These are phyloP conservation scores for Murraya paniculata DNA, from an alignment of 345 rosid genomes.

Conservation along the genomic window DNA sequence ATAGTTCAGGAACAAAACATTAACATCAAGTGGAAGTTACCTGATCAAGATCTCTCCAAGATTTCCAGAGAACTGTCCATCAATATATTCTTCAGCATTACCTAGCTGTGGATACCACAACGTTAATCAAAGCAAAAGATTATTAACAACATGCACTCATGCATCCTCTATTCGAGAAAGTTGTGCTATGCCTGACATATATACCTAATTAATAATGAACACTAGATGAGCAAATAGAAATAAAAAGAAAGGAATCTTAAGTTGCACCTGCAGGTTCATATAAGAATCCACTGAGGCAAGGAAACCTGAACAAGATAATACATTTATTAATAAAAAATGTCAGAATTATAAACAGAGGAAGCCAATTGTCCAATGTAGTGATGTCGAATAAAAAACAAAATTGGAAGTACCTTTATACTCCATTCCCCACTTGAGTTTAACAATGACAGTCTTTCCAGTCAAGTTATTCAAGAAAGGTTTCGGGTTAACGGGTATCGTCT, in stretches of 20 bases:
- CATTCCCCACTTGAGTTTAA: conserved; percentile 24
- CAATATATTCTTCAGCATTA: conserved; percentile 82
- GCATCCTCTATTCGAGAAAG: too few relatives aligned
- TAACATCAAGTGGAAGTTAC: conserved; percentile 28
- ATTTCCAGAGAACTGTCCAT: conserved; percentile 83
- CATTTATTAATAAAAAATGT: not conserved
- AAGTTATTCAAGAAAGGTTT: conserved; percentile 19
- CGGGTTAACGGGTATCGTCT: conserved; percentile 20
- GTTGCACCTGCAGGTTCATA: conserved; percentile 88
- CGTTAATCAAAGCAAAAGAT: not conserved
- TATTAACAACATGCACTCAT: too few relatives aligned
- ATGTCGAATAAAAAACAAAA: not conserved
- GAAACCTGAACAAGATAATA: conserved; percentile 48
- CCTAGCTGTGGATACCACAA: conserved; percentile 53
- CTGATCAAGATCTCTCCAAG: conserved; percentile 92
- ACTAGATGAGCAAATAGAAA: not conserved
- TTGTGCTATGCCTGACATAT: not conserved
- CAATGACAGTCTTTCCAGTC: conserved; percentile 22
- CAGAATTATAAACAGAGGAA: not conserved
- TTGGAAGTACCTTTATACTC: conserved; percentile 16
- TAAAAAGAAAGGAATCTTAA: not conserved
- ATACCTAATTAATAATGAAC: not conserved
- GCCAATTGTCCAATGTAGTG: not conserved
- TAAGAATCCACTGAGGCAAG: conserved; percentile 94
- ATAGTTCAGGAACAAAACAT: not conserved